phyloP scores from a whole-genome alignment of 768 basidiomycete genomes.

The Trametes cubensis region DNA sequence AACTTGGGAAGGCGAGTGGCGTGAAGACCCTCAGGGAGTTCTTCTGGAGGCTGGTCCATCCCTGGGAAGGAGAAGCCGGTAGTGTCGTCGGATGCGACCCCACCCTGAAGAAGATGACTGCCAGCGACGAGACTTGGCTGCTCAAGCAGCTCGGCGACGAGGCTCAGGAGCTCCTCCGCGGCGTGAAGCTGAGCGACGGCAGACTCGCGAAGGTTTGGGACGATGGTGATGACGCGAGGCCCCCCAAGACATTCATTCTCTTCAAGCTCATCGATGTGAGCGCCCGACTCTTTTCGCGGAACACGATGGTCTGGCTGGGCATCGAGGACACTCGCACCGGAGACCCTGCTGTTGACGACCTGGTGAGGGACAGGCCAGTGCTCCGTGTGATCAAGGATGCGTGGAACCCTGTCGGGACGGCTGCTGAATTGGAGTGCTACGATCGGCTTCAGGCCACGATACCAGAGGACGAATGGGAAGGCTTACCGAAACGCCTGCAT shows the following conservation, averaged over 20 bases:
- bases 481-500: neutral
- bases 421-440: conserved; percentile 12
- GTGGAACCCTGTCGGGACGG: conserved; percentile 11
- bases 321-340: conserved; percentile 2
- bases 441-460: neutral
- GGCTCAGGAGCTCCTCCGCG: neutral
- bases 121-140: conserved; percentile 7
- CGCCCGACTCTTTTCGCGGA: conserved; percentile 15
- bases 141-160: neutral
- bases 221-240: neutral
- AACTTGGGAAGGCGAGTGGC: neutral
- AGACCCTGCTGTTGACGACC: too few species aligned
- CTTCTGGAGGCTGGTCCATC: conserved; percentile 22
- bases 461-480: neutral
- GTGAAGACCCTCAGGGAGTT: conserved; percentile 4
- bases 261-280: conserved; percentile 14
- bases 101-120: neutral
- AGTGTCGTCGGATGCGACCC: conserved; percentile 14
- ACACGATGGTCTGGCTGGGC: conserved; percentile 21
- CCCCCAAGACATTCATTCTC: neutral
- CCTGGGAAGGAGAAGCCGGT: conserved; percentile 2
- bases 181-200: conserved; percentile 2
- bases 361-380: neutral
- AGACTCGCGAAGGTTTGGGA: conserved; percentile 4
- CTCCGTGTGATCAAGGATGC: conserved; percentile 20